These are phyloP conservation scores for Dovyalis caffra DNA, from an alignment of 345 rosid species.

Conservation along the genomic window DNA sequence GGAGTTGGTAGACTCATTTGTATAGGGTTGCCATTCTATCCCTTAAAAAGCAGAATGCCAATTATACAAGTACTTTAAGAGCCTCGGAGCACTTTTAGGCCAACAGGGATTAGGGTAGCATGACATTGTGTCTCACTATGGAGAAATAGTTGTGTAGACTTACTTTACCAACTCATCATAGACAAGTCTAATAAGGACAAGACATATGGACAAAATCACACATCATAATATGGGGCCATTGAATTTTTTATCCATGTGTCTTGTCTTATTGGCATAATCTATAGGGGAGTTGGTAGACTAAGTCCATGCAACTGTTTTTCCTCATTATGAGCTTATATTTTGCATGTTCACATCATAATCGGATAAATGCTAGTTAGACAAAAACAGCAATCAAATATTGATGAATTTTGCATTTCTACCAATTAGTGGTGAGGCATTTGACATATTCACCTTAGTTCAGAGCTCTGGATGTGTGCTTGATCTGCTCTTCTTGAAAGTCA, in stretches of 20 bases:
- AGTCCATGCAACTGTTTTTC: background rate
- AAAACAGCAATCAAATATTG: background rate
- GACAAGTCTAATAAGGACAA: background rate
- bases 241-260: background rate
- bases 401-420: background rate
- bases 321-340: background rate
- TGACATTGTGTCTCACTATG: background rate
- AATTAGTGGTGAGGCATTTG: background rate
- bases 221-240: background rate
- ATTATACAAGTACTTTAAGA: background rate
- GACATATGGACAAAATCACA: background rate
- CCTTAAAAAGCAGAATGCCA: background rate
- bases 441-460: background rate
- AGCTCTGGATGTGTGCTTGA: background rate
- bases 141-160: background rate
- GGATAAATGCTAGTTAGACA: background rate
- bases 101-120: background rate
- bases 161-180: background rate
- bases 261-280: background rate
- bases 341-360: background rate
- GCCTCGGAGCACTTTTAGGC: background rate
- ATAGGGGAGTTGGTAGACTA: background rate
- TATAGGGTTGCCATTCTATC: background rate
- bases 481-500: background rate
- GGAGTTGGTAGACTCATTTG: background rate